Evolutionary conservation across 306 rosid genomes (phyloP), one percentile per base, ranked within the genome.

Genomic region (Vigna angularis): DNA sequence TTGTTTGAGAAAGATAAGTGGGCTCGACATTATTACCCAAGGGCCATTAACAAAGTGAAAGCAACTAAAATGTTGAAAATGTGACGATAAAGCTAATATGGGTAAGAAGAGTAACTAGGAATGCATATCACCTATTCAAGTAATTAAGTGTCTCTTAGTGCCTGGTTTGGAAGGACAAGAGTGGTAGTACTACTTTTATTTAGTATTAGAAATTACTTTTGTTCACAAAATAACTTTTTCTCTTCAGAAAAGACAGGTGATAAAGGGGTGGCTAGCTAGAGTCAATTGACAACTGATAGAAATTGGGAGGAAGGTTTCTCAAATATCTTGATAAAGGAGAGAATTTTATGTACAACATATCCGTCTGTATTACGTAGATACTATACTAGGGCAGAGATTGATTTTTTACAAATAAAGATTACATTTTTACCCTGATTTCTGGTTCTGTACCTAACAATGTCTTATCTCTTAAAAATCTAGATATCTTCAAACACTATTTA

Each of bases 401-500:
- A 5, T 4, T 5, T 4, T 24, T 57, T 4, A 20, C 32, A 56
- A 22, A 22, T 24, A 57, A 22, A 57, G 16, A 57, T 24, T 22
- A 56, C 3, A 52, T 12, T 18, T 15, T 53, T n/a, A n/a, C n/a
- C n/a, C n/a, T n/a, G n/a, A n/a, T n/a, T n/a, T n/a, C n/a, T n/a
- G n/a, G n/a, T n/a, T n/a, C n/a, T n/a, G n/a, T 53, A 17, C 36
- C 16, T 11, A 24, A 57, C 7, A 48, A 68, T 48, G 12, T 8
- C 30, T 24, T 24, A 24, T 24, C 73, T 13, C 8, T 68, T 15
- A 47, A 9, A 44, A 53, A 47, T 57, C 36, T 67, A 20, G 38
- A 22, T 12, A 68, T 68, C 40, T 45, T 68, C 73, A 68, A 47
- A 7, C 22, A 68, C 9, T 44, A 24, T 48, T 68, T 45, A 51